Evolutionary conservation across 2,329 filamentous ascomycete species (phyloP).

Genomic region (Botrytis paeoniae): DNA sequence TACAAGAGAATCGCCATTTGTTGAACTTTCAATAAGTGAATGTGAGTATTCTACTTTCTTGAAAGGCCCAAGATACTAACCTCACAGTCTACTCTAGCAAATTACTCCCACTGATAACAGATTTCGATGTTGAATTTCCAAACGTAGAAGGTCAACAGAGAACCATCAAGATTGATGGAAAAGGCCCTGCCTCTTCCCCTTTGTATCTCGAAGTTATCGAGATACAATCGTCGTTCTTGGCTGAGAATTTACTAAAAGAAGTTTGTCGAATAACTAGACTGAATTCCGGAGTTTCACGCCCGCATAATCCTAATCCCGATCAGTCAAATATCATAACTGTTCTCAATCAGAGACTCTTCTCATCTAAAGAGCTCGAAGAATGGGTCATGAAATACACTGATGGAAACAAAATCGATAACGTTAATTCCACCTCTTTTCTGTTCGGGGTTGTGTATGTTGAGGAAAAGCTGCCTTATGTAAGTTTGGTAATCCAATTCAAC

Average conservation of each 20-base stretch:
- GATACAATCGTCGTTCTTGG: slow-evolving; percentile 21
- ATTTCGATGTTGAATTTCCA: slow-evolving; percentile 14
- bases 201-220: slow-evolving; percentile 22
- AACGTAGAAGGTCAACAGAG: neutral
- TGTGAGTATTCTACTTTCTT: neutral
- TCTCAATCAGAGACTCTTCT: slow-evolving; percentile 1
- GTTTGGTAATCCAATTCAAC: neutral
- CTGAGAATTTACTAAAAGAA: slow-evolving; percentile 14
- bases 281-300: neutral
- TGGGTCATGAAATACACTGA: slow-evolving; percentile 33
- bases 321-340: neutral
- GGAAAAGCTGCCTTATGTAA: slow-evolving; percentile 29
- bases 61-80: neutral
- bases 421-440: slow-evolving; percentile 21
- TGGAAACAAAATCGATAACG: slow-evolving; percentile 23
- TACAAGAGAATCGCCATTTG: slow-evolving; percentile 19
- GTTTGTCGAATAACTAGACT: neutral
- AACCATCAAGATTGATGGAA: slow-evolving; percentile 29
- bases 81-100: neutral
- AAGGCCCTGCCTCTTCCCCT: slow-evolving; percentile 25
- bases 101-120: neutral
- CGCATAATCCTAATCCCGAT: neutral
- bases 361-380: slow-evolving; percentile 25
- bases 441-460: slow-evolving; percentile 31
- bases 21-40: slow-evolving; percentile 20